These are phyloP conservation scores for Hericium erinaceus DNA, from an alignment of 768 basidiomycete species.

Conservation along the genomic window DNA sequence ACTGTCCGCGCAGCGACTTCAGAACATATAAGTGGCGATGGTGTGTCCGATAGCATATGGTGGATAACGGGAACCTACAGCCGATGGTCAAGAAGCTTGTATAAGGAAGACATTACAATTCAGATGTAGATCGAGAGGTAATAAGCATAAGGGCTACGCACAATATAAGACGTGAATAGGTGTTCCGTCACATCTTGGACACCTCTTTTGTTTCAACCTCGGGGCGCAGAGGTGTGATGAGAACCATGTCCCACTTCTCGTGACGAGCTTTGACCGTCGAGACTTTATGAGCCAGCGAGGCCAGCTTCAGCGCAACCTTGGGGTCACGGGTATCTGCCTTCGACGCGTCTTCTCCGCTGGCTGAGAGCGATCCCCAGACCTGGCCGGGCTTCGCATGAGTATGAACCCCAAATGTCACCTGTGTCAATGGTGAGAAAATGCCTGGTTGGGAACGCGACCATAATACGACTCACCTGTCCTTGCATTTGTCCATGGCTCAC, in stretches of 20 bases:
- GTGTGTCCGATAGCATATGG: too few species aligned
- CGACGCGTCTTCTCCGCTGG: background rate
- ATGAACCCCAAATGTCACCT: background rate
- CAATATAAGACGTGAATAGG: too few species aligned
- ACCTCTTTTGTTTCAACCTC: too few species aligned
- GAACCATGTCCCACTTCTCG: background rate
- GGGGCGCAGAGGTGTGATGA: background rate
- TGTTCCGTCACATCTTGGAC: too few species aligned
- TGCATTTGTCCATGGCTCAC: background rate
- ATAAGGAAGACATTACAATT: too few species aligned
- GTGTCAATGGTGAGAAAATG: background rate
- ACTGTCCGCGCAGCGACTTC: too few species aligned
- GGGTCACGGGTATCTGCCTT: background rate
- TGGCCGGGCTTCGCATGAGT: background rate
- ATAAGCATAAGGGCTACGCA: too few species aligned
- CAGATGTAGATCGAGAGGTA: too few species aligned
- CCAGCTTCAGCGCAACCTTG: background rate
- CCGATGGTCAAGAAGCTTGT: too few species aligned
- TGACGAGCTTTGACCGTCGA: background rate
- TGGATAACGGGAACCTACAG: too few species aligned
- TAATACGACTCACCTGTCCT: background rate
- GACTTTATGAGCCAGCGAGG: background rate
- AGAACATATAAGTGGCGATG: too few species aligned
- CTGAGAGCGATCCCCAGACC: background rate
- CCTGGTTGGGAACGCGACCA: too few species aligned